phyloP scores from a whole-genome alignment of 2,329 filamentous ascomycete genomes.

The Keithomyces neogunnii region DNA sequence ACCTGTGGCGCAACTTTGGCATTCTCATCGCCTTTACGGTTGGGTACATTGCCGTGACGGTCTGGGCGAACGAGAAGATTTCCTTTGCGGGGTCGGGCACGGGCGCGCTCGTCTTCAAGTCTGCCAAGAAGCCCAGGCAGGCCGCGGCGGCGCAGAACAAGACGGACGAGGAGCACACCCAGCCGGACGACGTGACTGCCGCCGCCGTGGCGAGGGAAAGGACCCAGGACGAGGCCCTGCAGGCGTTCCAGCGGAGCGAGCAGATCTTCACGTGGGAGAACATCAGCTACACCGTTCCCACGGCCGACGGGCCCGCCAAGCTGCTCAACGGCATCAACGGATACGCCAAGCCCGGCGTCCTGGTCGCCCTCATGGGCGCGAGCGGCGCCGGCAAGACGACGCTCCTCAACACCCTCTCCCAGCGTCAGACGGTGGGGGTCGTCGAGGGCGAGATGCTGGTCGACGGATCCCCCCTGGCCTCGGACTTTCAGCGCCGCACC shows the following conservation, averaged over 20 bases:
- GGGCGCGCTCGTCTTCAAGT: constrained; percentile 63
- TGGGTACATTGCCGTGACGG: constrained; percentile 64
- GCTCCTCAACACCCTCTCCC: constrained; percentile 7
- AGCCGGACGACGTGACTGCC: background rate
- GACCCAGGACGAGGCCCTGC: constrained; percentile 26
- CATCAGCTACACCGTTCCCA: constrained; percentile 60
- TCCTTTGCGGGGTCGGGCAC: constrained; percentile 53
- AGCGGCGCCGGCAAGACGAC: constrained; percentile 9
- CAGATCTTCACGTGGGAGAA: constrained; percentile 62
- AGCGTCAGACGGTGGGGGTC: constrained; percentile 5
- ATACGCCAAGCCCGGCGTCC: constrained; percentile 6
- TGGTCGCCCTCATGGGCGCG: constrained; percentile 8
- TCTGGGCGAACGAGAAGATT: constrained; percentile 57
- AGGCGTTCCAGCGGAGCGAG: constrained; percentile 46
- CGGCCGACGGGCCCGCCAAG: constrained; percentile 15
- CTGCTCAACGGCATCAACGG: constrained; percentile 13
- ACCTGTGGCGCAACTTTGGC: constrained; percentile 66
- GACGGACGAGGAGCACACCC: constrained; percentile 13
- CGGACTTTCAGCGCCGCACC: constrained; percentile 69
- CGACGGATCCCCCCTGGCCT: constrained; percentile 58
- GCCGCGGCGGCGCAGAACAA: background rate
- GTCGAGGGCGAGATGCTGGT: constrained; percentile 69
- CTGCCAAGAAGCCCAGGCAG: constrained; percentile 12
- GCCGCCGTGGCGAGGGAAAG: constrained; percentile 1
- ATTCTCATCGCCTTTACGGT: constrained; percentile 64